Evolutionary conservation across 768 basidiomycete species (phyloP).

Genomic region (Gloeopeniophorella convolvens): DNA sequence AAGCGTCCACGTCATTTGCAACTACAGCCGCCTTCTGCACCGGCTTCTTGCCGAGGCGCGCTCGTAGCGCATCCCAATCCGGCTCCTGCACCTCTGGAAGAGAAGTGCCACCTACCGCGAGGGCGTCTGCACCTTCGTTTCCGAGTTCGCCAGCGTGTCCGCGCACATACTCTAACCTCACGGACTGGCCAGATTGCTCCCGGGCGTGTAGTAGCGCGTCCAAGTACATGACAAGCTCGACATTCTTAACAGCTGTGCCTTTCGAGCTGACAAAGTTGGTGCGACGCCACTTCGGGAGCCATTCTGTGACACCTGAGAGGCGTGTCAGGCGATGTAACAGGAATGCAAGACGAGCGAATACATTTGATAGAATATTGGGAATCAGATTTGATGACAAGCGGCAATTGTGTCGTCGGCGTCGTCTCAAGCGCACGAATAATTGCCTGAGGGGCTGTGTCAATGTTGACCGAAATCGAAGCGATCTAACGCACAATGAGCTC

Average conservation of each 20-base stretch:
- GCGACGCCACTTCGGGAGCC: slow-evolving; percentile 61
- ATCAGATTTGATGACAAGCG: slow-evolving; percentile 77
- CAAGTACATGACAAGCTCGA: slow-evolving; percentile 62
- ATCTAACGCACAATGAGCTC: slow-evolving; percentile 65
- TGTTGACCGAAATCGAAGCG: background rate
- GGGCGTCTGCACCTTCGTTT: slow-evolving; percentile 80
- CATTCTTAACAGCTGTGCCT: slow-evolving; percentile 66
- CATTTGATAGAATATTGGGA: slow-evolving; percentile 81
- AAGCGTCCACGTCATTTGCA: background rate
- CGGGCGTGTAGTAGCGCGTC: slow-evolving; percentile 54
- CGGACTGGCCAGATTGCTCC: slow-evolving; percentile 41
- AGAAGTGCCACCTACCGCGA: slow-evolving; percentile 55
- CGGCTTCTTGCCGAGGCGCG: background rate
- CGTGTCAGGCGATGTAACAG: background rate
- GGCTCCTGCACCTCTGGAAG: slow-evolving; percentile 39
- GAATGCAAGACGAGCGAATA: too few species aligned
- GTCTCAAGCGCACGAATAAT: slow-evolving; percentile 78
- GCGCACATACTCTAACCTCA: slow-evolving; percentile 64
- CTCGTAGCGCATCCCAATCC: slow-evolving; percentile 44
- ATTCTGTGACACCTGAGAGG: slow-evolving; percentile 53
- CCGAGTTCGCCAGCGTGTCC: slow-evolving; percentile 75
- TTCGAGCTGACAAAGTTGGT: slow-evolving; percentile 43
- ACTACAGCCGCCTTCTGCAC: background rate
- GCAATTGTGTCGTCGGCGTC: slow-evolving; percentile 45
- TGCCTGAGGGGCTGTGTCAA: slow-evolving; percentile 44